Base-by-base conservation (phyloP, 1,139 yeast genomes). In the Suhomyces atakaporum region DNA sequence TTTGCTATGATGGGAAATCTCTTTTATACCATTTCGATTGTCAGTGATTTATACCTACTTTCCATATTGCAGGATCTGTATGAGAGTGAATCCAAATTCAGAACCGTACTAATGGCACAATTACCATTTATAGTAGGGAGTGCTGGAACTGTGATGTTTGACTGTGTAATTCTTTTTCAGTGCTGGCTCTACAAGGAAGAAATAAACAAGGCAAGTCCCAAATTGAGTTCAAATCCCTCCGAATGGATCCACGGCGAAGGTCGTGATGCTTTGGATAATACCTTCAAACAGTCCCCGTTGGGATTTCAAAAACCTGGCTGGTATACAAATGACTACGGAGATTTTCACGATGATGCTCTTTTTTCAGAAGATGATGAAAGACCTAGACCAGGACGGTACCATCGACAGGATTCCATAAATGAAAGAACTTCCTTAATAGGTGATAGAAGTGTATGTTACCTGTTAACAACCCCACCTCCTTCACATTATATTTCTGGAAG, bases 271-370 rank as follows among this genome's bases (percentile, higher is more conserved):
- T n/a, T n/a, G n/a, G n/a, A n/a, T n/a, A n/a, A n/a, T n/a, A n/a
- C 26, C 20, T 5, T 8, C 11, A 18, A 7, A 1, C 21, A 14
- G 16, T 26, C 40, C 7, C 39, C 36, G 4, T 22, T 40, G 16
- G 55, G 58, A 29, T 65, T 64, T 46, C 60, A 56, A 38, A 60
- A 62, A 32, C 72, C 72, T 1, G 69, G 62, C 33, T 68, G 74
- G 75, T 67, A 66, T 47, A 56, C 63, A 14, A 57, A 59, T 37
- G 51, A 37, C 16, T 29, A 26, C 21, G 15, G n/a, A 10, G 16
- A 12, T 3, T 13, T 4, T 8, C 19, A 28, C 12, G 29, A 29
- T 13, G 26, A 28, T n/a, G 29, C 9, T 11, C 15, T 13, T 18
- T 22, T 26, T 9, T 7, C 25, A 6, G 22, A 27, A 9, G 27